Conservation (phyloP, 2,329 filamentous ascomycete species). For the Phialophora expanda region DNA sequence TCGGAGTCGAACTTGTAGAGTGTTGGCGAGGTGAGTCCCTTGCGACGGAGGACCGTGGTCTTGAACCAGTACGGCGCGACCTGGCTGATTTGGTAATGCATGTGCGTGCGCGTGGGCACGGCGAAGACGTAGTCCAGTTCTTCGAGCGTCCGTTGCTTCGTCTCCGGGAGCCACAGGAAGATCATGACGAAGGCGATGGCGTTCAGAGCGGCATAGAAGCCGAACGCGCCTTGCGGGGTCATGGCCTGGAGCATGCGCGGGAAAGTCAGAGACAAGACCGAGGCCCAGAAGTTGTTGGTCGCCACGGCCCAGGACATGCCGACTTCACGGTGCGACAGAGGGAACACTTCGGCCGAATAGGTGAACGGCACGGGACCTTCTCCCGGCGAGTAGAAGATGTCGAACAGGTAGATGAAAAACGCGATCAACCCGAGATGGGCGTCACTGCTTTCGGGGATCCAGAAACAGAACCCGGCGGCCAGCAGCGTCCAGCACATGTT, state of each 20-base stretch:
- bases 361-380: conserved; percentile 70
- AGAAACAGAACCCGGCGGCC: conserved; percentile 60
- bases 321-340: conserved; percentile 64
- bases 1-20: conserved; percentile 58
- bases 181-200: conserved; percentile 66
- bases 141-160: conserved; percentile 58
- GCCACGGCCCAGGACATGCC: conserved; percentile 54
- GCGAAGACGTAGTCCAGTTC: conserved; percentile 65
- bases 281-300: conserved; percentile 56
- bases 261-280: conserved; percentile 58
- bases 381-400: conserved; percentile 58
- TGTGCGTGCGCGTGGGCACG: conserved; percentile 63
- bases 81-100: conserved; percentile 62
- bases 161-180: conserved; percentile 65
- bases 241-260: conserved; percentile 56
- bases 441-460: conserved; percentile 51
- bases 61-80: conserved; percentile 67
- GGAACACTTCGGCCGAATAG: conserved; percentile 71
- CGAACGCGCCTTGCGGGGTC: conserved; percentile 61
- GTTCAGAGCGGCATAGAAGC: conserved; percentile 63
- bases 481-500: conserved; percentile 63
- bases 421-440: conserved; percentile 51
- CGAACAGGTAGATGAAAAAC: conserved; percentile 53
- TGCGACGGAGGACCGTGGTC: conserved; percentile 60
- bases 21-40: conserved; percentile 54